These are phyloP conservation scores for Zygosaccharomyces bailii DNA, from an alignment of 805 yeast species.

Conservation along the genomic window DNA sequence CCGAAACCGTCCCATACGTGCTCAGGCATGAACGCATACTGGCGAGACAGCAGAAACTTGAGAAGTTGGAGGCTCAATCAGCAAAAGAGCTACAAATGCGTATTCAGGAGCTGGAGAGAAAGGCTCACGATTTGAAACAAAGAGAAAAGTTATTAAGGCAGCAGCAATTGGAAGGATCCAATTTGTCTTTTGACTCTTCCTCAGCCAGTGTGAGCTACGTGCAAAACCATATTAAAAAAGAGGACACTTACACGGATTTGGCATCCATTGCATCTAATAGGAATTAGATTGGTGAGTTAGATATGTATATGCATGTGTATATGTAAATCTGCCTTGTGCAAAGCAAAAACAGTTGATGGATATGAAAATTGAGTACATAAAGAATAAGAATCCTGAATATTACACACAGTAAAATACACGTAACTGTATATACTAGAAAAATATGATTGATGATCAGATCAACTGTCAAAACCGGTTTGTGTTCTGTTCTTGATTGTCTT, in stretches of 20 bases:
- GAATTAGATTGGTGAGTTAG: constrained; percentile 11
- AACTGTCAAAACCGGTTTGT: constrained; percentile 1
- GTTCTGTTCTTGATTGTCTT: not conserved
- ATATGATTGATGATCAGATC: constrained; percentile 6
- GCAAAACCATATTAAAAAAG: constrained; percentile 40
- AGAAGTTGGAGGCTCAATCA: constrained; percentile 73
- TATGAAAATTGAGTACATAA: constrained; percentile 4
- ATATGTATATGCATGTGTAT: too few relatives aligned
- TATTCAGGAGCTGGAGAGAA: constrained; percentile 72
- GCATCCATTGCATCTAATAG: constrained; percentile 42
- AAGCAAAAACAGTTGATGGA: too few relatives aligned
- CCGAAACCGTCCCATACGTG: constrained; percentile 83
- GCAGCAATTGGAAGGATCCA: constrained; percentile 21
- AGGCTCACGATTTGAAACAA: constrained; percentile 66
- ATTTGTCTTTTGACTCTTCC: constrained; percentile 20
- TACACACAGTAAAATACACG: constrained; percentile 6
- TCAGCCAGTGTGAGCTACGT: constrained; percentile 15
- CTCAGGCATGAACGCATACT: constrained; percentile 70
- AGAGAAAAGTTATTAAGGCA: constrained; percentile 52
- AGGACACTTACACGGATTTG: constrained; percentile 53
- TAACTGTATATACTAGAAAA: constrained; percentile 5
- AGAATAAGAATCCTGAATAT: constrained; percentile 9
- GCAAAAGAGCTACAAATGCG: constrained; percentile 69
- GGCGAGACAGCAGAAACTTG: constrained; percentile 73
- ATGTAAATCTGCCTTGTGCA: too few relatives aligned